Conservation (phyloP, 1,284 basidiomycete genomes). For the Malassezia obtusa region DNA sequence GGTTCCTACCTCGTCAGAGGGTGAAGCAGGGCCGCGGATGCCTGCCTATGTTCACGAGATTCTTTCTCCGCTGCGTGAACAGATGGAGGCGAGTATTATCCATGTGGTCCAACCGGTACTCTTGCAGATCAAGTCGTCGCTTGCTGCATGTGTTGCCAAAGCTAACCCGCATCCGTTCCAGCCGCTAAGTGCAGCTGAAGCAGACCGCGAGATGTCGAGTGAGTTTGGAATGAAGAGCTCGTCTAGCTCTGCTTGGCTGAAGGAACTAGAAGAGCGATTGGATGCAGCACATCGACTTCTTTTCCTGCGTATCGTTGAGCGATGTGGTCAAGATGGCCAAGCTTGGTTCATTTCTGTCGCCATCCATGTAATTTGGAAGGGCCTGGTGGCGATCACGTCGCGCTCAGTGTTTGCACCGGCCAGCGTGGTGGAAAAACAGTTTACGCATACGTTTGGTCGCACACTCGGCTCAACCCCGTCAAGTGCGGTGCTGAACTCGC, state of each 20-base stretch:
- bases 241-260: slow-evolving; percentile 21
- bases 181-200: background rate
- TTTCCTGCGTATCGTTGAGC: slow-evolving; percentile 36
- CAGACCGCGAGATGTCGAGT: background rate
- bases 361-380: slow-evolving; percentile 45
- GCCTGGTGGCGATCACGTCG: slow-evolving; percentile 35
- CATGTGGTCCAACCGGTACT: slow-evolving; percentile 45
- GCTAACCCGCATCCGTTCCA: slow-evolving; percentile 34
- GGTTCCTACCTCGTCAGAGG: slow-evolving; percentile 26
- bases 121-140: slow-evolving; percentile 26
- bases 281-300: slow-evolving; percentile 36
- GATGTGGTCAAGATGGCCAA: slow-evolving; percentile 41
- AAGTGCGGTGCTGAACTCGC: slow-evolving; percentile 9
- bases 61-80: slow-evolving; percentile 41
- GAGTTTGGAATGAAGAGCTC: background rate
- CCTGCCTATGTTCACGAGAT: slow-evolving; percentile 44
- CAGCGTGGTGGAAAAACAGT: slow-evolving; percentile 9
- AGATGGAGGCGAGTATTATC: slow-evolving; percentile 44
- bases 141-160: slow-evolving; percentile 27
- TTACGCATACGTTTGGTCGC: slow-evolving; percentile 9
- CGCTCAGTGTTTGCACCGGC: slow-evolving; percentile 23
- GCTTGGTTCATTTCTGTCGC: slow-evolving; percentile 46
- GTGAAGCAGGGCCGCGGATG: slow-evolving; percentile 28
- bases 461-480: slow-evolving; percentile 4
- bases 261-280: slow-evolving; percentile 39